Evolutionary conservation across 2,329 filamentous ascomycete species (phyloP).

Genomic region (Colletotrichum orchidophilum): DNA sequence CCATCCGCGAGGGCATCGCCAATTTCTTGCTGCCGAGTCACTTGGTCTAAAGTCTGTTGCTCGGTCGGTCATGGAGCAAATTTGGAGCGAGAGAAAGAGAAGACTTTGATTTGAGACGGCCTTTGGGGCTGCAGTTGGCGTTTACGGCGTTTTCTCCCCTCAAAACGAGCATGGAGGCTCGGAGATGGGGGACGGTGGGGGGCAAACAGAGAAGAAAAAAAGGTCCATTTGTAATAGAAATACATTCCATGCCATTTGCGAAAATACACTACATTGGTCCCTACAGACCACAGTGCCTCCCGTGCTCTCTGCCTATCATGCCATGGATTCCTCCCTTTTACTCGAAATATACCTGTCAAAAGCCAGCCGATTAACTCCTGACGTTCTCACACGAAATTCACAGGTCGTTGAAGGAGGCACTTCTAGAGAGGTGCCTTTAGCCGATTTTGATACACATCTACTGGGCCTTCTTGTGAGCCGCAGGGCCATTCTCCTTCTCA

Average conservation of each 20-base stretch:
- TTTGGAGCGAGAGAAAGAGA: neutral
- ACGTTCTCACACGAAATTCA: slow-evolving; percentile 26
- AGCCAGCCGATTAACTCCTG: slow-evolving; percentile 33
- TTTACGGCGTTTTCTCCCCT: slow-evolving; percentile 25
- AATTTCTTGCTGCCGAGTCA: slow-evolving; percentile 96
- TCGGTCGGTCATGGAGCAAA: neutral
- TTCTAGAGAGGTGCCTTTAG: neutral
- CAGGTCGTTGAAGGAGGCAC: neutral
- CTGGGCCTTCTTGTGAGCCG: slow-evolving; percentile 92
- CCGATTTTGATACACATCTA: slow-evolving; percentile 53
- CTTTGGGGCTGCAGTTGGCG: slow-evolving; percentile 2
- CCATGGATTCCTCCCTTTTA: neutral
- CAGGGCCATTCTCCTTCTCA: slow-evolving; percentile 94
- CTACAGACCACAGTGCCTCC: neutral
- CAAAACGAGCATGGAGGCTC: neutral
- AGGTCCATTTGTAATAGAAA: slow-evolving; percentile 28
- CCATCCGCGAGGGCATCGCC: slow-evolving; percentile 93
- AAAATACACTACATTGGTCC: slow-evolving; percentile 3
- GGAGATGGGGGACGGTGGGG: slow-evolving; percentile 4
- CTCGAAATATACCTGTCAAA: slow-evolving; percentile 26
- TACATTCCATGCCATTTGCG: slow-evolving; percentile 29
- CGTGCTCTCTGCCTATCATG: slow-evolving; percentile 1
- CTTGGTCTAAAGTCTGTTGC: slow-evolving; percentile 67
- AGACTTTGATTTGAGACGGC: neutral
- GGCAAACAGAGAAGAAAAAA: slow-evolving; percentile 11